A percentile compares a stretch with the other conserved stretches of the same genome.
Conservation (phyloP, 768 basidiomycete species). For the Holtermannia corniformis region DNA sequence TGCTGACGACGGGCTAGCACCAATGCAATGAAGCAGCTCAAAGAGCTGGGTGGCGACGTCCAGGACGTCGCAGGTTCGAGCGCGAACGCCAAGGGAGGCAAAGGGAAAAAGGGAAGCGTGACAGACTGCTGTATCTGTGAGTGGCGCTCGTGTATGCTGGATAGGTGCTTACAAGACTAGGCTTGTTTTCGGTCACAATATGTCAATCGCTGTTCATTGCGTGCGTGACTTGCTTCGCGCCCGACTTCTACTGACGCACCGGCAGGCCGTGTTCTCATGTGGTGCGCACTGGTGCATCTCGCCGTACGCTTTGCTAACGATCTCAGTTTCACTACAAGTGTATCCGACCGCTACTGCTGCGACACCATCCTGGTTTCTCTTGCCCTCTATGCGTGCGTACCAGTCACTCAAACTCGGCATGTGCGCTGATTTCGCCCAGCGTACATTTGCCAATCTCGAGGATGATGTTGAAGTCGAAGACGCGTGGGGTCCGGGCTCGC, state of each 20-base stretch:
- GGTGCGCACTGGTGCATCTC: too few species aligned
- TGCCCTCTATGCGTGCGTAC: constrained; percentile 69
- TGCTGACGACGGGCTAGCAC: constrained; percentile 36
- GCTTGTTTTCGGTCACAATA: constrained; percentile 78
- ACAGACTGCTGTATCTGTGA: constrained; percentile 86
- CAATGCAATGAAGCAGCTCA: constrained; percentile 67
- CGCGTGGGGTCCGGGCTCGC: constrained; percentile 37
- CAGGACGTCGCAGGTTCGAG: constrained; percentile 6
- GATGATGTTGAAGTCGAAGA: constrained; percentile 79
- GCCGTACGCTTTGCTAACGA: too few species aligned
- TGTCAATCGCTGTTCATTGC: constrained; percentile 95
- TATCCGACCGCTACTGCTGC: constrained; percentile 76
- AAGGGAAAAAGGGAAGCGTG: constrained; percentile 38
- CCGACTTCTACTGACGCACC: neutral
- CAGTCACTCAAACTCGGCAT: neutral
- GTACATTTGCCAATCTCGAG: constrained; percentile 89
- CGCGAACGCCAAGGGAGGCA: constrained; percentile 7
- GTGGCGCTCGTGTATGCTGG: constrained; percentile 40
- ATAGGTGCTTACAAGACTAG: too few species aligned
- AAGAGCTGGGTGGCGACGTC: constrained; percentile 42
- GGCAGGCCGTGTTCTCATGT: constrained; percentile 78
- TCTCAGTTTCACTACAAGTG: constrained; percentile 73
- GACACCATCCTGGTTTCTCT: constrained; percentile 86
- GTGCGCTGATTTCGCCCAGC: constrained; percentile 23
- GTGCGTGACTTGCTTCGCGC: constrained; percentile 11